A percentile compares a stretch with the other conserved stretches of the same genome.
phyloP scores from a whole-genome alignment of 2,329 filamentous ascomycete genomes.

The Aspergillus puulaauensis region DNA sequence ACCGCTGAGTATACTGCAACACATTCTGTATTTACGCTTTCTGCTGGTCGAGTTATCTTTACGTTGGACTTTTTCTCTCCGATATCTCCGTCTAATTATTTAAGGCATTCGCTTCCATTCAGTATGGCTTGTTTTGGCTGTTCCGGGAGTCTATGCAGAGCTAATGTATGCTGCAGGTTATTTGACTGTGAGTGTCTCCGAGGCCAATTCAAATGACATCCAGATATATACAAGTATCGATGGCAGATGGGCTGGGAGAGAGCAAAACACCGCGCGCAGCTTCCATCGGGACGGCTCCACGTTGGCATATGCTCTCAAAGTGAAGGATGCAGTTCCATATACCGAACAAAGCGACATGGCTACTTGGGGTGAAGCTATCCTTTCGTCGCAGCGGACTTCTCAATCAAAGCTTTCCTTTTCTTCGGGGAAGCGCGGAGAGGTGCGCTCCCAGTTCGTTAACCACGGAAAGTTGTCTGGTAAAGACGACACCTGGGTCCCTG shows the following conservation, averaged over 20 bases:
- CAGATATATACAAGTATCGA: constrained; percentile 48
- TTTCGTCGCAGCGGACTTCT: constrained; percentile 35
- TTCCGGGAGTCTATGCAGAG: background rate
- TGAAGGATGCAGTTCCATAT: constrained; percentile 32
- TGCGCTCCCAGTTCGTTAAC: constrained; percentile 33
- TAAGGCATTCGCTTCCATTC: constrained; percentile 47
- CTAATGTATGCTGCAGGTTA: constrained; percentile 31
- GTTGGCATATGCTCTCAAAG: constrained; percentile 33
- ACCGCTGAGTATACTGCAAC: constrained; percentile 43
- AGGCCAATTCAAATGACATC: constrained; percentile 26
- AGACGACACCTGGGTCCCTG: constrained; percentile 25
- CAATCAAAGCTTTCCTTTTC: constrained; percentile 28
- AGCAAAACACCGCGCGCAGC: constrained; percentile 21
- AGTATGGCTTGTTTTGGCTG: constrained; percentile 19
- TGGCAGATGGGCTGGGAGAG: constrained; percentile 43
- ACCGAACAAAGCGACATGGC: constrained; percentile 42
- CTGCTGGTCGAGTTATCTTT: constrained; percentile 35
- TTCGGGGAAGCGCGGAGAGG: constrained; percentile 27
- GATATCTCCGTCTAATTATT: constrained; percentile 42
- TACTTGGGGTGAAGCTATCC: constrained; percentile 42
- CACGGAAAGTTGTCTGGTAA: constrained; percentile 29
- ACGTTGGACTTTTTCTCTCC: constrained; percentile 48
- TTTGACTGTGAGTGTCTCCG: constrained; percentile 38
- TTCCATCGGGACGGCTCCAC: constrained; percentile 26
- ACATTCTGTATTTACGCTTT: constrained; percentile 41